Percentiles rank a stretch among this genome's conserved stretches.
phyloP scores from a whole-genome alignment of 176 grass and related monocot genomes.

The Oryza brachyantha region DNA sequence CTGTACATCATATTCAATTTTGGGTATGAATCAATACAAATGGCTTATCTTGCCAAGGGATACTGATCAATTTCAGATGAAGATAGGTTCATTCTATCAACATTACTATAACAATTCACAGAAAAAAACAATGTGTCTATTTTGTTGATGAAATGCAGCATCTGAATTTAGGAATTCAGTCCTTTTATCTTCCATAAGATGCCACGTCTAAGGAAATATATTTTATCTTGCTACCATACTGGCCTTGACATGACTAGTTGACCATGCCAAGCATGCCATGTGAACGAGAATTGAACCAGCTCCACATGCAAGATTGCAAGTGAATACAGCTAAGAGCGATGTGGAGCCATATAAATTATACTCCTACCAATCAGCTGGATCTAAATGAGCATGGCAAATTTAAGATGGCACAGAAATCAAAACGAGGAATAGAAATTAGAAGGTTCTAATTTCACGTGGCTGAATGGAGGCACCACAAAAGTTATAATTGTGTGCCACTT shows the following conservation, averaged over 20 bases:
- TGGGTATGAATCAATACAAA: background rate
- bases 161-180: background rate
- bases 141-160: background rate
- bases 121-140: background rate
- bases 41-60: background rate
- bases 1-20: background rate
- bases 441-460: background rate
- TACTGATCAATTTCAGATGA: slow-evolving; percentile 5
- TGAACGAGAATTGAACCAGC: slow-evolving; percentile 31
- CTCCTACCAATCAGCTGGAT: slow-evolving; percentile 5
- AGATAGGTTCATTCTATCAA: background rate
- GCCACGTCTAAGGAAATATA: background rate
- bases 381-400: background rate
- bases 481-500: background rate
- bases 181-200: background rate
- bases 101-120: background rate
- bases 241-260: slow-evolving; percentile 18
- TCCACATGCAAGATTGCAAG: slow-evolving; percentile 17
- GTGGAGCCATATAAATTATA: background rate
- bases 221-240: slow-evolving; percentile 7
- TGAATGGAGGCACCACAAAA: background rate
- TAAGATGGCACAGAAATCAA: background rate
- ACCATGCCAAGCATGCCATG: slow-evolving; percentile 31
- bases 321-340: slow-evolving; percentile 33
- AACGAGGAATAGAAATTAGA: slow-evolving; percentile 10